Conservation (phyloP, 441 rosid genomes). For the Aleurites moluccanus region DNA sequence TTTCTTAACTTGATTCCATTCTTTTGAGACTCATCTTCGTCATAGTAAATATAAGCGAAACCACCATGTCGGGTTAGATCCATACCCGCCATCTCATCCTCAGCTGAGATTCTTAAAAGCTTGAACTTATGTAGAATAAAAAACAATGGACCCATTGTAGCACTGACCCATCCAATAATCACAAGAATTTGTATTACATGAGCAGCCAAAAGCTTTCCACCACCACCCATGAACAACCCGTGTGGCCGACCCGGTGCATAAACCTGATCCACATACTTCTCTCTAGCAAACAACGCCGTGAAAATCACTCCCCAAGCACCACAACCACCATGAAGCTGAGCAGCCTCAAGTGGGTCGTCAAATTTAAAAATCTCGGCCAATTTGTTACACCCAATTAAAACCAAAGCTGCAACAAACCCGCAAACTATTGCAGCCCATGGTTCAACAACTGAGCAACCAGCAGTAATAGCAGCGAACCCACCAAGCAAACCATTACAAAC, state of each 20-base stretch:
- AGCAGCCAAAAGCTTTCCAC: slow-evolving; percentile 71
- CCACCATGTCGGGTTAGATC: slow-evolving; percentile 83
- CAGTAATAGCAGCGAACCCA: slow-evolving; percentile 78
- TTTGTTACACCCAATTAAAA: slow-evolving; percentile 62
- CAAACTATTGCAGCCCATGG: too few relatives aligned
- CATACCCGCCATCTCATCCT: slow-evolving; percentile 83
- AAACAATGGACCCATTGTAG: slow-evolving; percentile 77
- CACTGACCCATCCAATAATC: slow-evolving; percentile 79
- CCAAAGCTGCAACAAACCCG: too few relatives aligned
- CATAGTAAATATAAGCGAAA: slow-evolving; percentile 63
- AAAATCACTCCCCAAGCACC: slow-evolving; percentile 85
- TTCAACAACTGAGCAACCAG: too few relatives aligned
- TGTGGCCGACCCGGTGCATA: slow-evolving; percentile 44
- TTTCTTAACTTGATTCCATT: slow-evolving; percentile 41
- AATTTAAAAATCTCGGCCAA: slow-evolving; percentile 52
- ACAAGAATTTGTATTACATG: slow-evolving; percentile 68
- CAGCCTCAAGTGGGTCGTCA: slow-evolving; percentile 84
- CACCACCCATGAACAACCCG: slow-evolving; percentile 87
- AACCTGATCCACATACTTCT: slow-evolving; percentile 58
- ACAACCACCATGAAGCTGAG: slow-evolving; percentile 89
- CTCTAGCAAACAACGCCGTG: slow-evolving; percentile 64
- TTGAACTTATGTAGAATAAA: slow-evolving; percentile 48
- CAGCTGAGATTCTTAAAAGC: slow-evolving; percentile 59
- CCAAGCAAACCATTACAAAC: slow-evolving; percentile 82
- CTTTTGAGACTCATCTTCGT: slow-evolving; percentile 45